Evolutionary conservation across 495 filamentous ascomycete genomes (phyloP).

Genomic region (Beverwykella pulmonaria): DNA sequence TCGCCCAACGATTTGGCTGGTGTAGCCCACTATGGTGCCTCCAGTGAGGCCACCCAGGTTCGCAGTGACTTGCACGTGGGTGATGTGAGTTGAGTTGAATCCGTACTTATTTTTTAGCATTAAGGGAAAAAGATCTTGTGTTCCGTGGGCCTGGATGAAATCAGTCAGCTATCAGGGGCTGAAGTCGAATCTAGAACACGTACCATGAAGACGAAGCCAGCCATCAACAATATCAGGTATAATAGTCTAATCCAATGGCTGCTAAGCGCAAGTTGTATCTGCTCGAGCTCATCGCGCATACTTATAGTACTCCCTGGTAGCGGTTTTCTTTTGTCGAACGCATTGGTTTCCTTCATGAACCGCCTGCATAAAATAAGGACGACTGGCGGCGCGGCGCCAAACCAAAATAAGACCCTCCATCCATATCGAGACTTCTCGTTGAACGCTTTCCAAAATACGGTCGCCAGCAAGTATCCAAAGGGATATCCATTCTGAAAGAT

Average conservation of each 20-base stretch:
- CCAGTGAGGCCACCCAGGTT: conserved; percentile 81
- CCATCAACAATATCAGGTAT: conserved; percentile 81
- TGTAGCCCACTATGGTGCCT: conserved; percentile 73
- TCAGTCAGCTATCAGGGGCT: background rate
- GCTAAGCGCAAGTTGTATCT: conserved; percentile 73
- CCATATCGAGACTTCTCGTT: conserved; percentile 25
- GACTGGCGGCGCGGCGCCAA: conserved; percentile 74
- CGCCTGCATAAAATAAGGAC: conserved; percentile 76
- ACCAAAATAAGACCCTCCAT: conserved; percentile 67
- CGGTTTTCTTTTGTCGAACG: conserved; percentile 62
- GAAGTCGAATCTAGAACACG: conserved; percentile 10
- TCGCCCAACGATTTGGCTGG: conserved; percentile 77
- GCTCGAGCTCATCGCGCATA: conserved; percentile 56
- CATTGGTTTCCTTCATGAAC: conserved; percentile 71
- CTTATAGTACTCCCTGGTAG: conserved; percentile 61
- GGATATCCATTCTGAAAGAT: conserved; percentile 86
- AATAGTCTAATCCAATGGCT: conserved; percentile 75
- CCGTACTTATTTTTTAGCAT: conserved; percentile 76
- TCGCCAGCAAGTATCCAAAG: conserved; percentile 79
- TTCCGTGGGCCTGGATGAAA: conserved; percentile 69
- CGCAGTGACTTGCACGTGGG: conserved; percentile 79
- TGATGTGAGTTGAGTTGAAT: conserved; percentile 70
- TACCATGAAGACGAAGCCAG: conserved; percentile 87
- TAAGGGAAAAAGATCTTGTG: conserved; percentile 86
- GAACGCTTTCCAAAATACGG: conserved; percentile 65